Percentiles rank a stretch among this genome's conserved stretches.
phyloP scores from a whole-genome alignment of 192 early-diverging fungal species.

The Neocallimastix lanati region DNA sequence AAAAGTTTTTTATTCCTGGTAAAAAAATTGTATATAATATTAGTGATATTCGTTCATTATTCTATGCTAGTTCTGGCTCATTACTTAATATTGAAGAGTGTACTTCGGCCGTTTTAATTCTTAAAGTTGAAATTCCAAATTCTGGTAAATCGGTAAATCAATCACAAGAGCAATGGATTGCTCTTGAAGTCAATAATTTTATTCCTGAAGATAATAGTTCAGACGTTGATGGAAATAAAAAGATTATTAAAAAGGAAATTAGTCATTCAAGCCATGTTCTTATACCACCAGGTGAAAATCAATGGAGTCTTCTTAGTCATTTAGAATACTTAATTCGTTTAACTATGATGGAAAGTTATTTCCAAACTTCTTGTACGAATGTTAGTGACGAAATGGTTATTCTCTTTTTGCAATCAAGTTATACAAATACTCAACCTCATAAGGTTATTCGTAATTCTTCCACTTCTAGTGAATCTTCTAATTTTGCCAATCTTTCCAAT shows the following conservation, averaged over 20 bases:
- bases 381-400: neutral
- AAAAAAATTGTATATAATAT: slow-evolving; percentile 17
- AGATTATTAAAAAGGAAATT: neutral
- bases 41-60: slow-evolving; percentile 27
- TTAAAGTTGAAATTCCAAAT: slow-evolving; percentile 28
- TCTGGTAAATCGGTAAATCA: neutral
- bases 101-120: slow-evolving; percentile 42
- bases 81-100: slow-evolving; percentile 61
- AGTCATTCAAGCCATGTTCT: too few species aligned
- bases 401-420: neutral
- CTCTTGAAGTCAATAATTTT: neutral
- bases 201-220: neutral
- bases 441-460: neutral
- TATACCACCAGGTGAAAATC: neutral
- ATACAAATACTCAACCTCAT: neutral
- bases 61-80: slow-evolving; percentile 52
- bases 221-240: neutral
- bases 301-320: neutral
- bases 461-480: neutral
- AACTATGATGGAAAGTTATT: neutral
- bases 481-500: neutral
- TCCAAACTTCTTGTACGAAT: neutral
- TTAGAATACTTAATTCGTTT: neutral
- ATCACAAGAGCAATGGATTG: neutral
- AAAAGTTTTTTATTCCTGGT: slow-evolving; percentile 10